A percentile compares a stretch with the other conserved stretches of the same genome.
Conservation (phyloP, 1,139 yeast species). For the Yamadazyma sp. region DNA sequence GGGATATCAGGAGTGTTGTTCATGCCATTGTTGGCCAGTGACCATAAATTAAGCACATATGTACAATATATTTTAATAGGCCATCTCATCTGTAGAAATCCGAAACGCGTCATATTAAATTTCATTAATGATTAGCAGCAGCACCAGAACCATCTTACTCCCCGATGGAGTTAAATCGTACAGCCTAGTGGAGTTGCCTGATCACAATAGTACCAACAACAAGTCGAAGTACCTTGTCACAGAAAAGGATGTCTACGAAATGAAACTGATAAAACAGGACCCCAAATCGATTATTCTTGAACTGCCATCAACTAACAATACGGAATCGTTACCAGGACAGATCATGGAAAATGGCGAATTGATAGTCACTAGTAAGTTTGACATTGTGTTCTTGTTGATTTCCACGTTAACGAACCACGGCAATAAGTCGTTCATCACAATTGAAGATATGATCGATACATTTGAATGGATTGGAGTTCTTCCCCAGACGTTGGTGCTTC, state of each 20-base stretch:
- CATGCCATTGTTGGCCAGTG: constrained; percentile 26
- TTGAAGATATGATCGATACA: constrained; percentile 51
- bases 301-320: constrained; percentile 5
- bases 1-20: constrained; percentile 28
- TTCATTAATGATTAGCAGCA: constrained; percentile 1
- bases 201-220: constrained; percentile 15
- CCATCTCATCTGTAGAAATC: constrained; percentile 1
- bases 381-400: constrained; percentile 42
- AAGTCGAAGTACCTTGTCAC: constrained; percentile 21
- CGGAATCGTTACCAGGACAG: constrained; percentile 23
- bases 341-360: constrained; percentile 37
- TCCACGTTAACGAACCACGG: constrained; percentile 29
- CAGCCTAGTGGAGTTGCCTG: constrained; percentile 27
- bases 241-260: constrained; percentile 25
- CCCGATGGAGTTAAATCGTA: constrained; percentile 18
- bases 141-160: constrained; percentile 18
- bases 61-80: too few relatives aligned
- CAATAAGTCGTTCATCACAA: constrained; percentile 35
- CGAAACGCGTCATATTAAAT: constrained; percentile 3
- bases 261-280: constrained; percentile 33
- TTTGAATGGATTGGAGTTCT: constrained; percentile 26
- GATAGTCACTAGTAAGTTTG: constrained; percentile 43
- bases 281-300: constrained; percentile 41
- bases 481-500: constrained; percentile 21
- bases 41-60: neutral